phyloP scores from a whole-genome alignment of 352 stramenopile genomes.

The Globisporangium splendens region DNA sequence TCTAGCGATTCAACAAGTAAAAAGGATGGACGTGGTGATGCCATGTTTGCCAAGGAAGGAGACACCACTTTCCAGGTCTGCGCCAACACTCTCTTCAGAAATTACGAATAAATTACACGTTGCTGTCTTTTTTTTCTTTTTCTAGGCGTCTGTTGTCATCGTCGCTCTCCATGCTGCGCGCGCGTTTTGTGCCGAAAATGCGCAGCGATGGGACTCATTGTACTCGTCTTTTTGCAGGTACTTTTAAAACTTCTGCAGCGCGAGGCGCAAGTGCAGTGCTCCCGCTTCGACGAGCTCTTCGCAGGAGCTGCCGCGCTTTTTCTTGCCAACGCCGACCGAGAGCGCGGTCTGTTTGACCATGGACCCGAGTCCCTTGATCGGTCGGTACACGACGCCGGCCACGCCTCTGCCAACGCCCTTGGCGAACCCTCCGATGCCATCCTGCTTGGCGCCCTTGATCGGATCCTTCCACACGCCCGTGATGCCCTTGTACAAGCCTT shows the following conservation, averaged over 20 bases:
- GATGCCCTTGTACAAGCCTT: constrained; percentile 69
- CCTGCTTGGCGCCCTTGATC: constrained; percentile 71
- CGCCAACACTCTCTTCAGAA: neutral
- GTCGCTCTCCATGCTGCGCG: neutral
- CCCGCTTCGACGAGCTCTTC: constrained; percentile 62
- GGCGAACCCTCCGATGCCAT: constrained; percentile 66
- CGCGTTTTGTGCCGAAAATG: constrained; percentile 1
- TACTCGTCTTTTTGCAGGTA: neutral
- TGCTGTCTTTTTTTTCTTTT: constrained; percentile 28
- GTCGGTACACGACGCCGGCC: constrained; percentile 62
- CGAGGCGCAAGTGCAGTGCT: constrained; percentile 54
- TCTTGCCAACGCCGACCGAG: constrained; percentile 55
- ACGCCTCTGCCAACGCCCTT: constrained; percentile 72
- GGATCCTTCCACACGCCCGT: constrained; percentile 77
- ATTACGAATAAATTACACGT: constrained; percentile 55
- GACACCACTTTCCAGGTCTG: neutral
- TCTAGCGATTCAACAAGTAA: neutral
- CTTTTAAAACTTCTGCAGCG: constrained; percentile 66
- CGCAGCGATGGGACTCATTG: neutral
- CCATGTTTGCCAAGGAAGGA: neutral
- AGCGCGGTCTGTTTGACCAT: constrained; percentile 79
- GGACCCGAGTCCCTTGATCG: constrained; percentile 63
- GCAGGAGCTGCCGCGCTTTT: constrained; percentile 29
- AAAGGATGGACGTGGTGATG: neutral
- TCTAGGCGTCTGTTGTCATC: no score